These are phyloP conservation scores for Saccharata proteae DNA, from an alignment of 2,329 filamentous ascomycete genomes.

Conservation along the genomic window DNA sequence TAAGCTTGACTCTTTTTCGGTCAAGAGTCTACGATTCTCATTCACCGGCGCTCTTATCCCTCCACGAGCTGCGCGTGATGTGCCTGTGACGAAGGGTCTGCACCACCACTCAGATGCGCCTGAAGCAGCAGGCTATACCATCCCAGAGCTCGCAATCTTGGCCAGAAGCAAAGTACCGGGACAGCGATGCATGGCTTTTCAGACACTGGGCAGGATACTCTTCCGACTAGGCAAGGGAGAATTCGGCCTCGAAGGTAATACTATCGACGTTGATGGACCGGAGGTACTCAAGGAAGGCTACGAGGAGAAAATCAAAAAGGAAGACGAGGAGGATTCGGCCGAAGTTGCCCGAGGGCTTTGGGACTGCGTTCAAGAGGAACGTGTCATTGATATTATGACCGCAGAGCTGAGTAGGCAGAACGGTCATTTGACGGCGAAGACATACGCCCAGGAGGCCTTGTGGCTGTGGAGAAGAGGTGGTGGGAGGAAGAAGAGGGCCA, in stretches of 20 bases:
- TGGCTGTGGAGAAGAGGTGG: constrained; percentile 75
- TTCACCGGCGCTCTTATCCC: constrained; percentile 73
- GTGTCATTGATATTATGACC: constrained; percentile 63
- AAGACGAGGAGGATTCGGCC: constrained; percentile 28
- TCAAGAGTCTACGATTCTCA: constrained; percentile 75
- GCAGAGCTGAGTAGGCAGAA: constrained; percentile 58
- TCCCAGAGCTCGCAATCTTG: constrained; percentile 71
- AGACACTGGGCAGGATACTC: constrained; percentile 74
- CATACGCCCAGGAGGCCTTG: constrained; percentile 78
- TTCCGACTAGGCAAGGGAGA: constrained; percentile 70
- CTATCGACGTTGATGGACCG: constrained; percentile 29
- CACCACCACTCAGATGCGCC: constrained; percentile 92
- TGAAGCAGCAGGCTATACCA: constrained; percentile 86
- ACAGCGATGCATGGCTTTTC: constrained; percentile 84
- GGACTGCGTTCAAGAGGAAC: constrained; percentile 63
- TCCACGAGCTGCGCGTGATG: constrained; percentile 58
- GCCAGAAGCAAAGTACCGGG: constrained; percentile 71
- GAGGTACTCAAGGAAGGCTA: constrained; percentile 29
- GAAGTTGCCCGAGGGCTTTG: constrained; percentile 64
- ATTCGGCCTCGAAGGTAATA: constrained; percentile 43
- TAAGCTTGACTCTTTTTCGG: constrained; percentile 54
- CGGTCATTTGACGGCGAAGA: constrained; percentile 66
- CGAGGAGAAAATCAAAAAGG: constrained; percentile 32
- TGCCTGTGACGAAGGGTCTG: constrained; percentile 67
- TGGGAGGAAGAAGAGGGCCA: constrained; percentile 45